Evolutionary conservation across 2,329 filamentous ascomycete species (phyloP), one percentile per base, ranked within the genome.

Genomic region (Tolypocladium ovalisporum): DNA sequence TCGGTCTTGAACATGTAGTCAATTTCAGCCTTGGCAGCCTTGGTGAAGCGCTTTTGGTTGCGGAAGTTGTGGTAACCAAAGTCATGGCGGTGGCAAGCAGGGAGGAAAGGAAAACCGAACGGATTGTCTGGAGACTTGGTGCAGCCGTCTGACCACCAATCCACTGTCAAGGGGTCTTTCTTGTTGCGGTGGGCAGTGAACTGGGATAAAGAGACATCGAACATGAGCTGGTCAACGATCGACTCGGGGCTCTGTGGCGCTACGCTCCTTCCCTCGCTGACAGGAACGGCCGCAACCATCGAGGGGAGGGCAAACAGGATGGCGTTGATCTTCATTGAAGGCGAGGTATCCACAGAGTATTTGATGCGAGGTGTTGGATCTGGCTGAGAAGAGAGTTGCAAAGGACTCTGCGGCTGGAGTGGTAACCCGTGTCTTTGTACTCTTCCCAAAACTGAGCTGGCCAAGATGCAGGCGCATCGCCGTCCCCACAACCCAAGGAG

Each of bases 51-150:
- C 2, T 56, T 66, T 63, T 82, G 79, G 1, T 55, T 57, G 55
- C 78, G 77, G 65, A 75, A 82, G 68, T 84, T 83, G 22, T 73
- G 68, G 64, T 80, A 80, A 1, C 79, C 79, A 65, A 83, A 83
- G 63, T 83, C 81, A 59, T 84, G 80, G 8, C 81, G 77, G 58
- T 78, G 67, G 69, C 79, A 81, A 15, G 72, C 74, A 0, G 71
- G 73, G 3, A 67, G 29, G 42, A 77, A 79, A 13, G 73, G 68
- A 62, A 75, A 79, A 2, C 71, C 71, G 35, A 73, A 70, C 0
- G 75, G 75, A 60, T 76, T 76, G 54, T 77, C 72, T 0, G 74
- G 74, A 1, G 74, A 73, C 0, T 61, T 63, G 4, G 71, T 72
- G 70, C 75, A 78, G 51, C 71, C 73, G 55, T 78, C 74, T 1